Base-by-base conservation (phyloP, 768 basidiomycete genomes). In the Russula foetens region DNA sequence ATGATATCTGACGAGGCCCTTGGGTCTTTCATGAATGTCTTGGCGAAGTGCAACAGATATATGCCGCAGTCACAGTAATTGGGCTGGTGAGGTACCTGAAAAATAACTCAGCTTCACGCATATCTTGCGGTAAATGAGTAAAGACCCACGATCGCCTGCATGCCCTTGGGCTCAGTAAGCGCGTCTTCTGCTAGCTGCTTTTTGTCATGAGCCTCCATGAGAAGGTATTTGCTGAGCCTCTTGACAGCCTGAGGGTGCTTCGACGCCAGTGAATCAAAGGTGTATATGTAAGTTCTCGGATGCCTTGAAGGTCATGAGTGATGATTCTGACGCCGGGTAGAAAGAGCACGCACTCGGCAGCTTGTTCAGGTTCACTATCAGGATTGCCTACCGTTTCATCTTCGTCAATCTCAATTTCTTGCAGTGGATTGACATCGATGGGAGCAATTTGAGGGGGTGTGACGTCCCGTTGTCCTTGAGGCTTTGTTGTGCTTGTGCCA, bases 31-130 rank as follows among this genome's bases (percentile, higher is more conserved):
- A 97, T 81, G 69, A 98, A 90, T 0, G 81, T 83, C 66, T 84
- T 76, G 8, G 86, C 88, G 53, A 92, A 92, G 68, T 98, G 93
- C 12, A 98, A 76, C 14, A 98, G 78, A 71, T 91, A 99, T 29
- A 97, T 70, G 7, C 97, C 97, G 66, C 97, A 99, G 71, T 98
- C 95, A 68, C 86, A 90, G 64, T 77, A 90, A 69, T 98, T 98
- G 17, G 84, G 83, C 69, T 99, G 97, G 24, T 77, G 75, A 4
- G 96, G 96, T 4, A 94, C 91, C 92, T 96, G 65, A 4, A 29
- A 31, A 33, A 41, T 12, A 14, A 5, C 14, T 57, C 23, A 56
- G 19, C 14, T 17, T 15, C 35, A 39, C 35, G 43, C 17, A 33
- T 35, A 26, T 12, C 41, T 14, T 11, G 48, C n/a, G 19, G 21